Evolutionary conservation across 192 early-diverging fungal genomes (phyloP).

Genomic region (Coemansia javaensis): DNA sequence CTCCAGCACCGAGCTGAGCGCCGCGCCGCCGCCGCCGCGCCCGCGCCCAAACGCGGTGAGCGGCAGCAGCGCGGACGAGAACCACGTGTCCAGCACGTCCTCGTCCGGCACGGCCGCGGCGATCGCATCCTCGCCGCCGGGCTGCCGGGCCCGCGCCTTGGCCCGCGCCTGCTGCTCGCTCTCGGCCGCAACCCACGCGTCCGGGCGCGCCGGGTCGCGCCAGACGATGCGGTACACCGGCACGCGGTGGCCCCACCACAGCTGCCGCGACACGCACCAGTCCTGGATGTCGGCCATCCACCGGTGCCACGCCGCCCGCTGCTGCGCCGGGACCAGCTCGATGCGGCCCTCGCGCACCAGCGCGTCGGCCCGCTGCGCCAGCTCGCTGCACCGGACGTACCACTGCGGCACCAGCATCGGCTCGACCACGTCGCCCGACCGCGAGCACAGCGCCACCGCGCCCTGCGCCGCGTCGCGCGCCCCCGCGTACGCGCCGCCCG

Average conservation of each 20-base stretch:
- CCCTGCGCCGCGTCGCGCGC: constrained; percentile 77
- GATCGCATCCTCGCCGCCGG: background rate
- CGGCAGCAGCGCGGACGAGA: constrained; percentile 90
- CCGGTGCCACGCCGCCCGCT: constrained; percentile 77
- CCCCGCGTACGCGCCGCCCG: constrained; percentile 65
- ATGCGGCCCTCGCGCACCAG: constrained; percentile 62
- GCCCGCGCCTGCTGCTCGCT: constrained; percentile 22
- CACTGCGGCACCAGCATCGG: constrained; percentile 95
- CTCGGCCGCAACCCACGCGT: constrained; percentile 37
- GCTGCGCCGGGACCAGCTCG: constrained; percentile 64
- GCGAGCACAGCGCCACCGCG: constrained; percentile 62
- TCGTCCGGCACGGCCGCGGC: constrained; percentile 52
- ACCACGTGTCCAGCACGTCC: constrained; percentile 98
- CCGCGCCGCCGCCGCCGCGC: background rate
- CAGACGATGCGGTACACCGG: constrained; percentile 78
- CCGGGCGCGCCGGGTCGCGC: background rate
- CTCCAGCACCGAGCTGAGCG: constrained; percentile 77
- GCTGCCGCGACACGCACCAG: constrained; percentile 96
- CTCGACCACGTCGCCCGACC: constrained; percentile 93
- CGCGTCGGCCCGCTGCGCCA: constrained; percentile 67
- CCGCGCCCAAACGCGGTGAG: constrained; percentile 56
- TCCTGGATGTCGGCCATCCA: constrained; percentile 89
- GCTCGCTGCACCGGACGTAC: constrained; percentile 79
- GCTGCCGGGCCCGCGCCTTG: constrained; percentile 24
- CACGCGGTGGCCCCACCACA: constrained; percentile 98